Evolutionary conservation across 1,139 yeast species (phyloP), one percentile per base, ranked within the genome.

Genomic region (Suhomyces yuchorum): DNA sequence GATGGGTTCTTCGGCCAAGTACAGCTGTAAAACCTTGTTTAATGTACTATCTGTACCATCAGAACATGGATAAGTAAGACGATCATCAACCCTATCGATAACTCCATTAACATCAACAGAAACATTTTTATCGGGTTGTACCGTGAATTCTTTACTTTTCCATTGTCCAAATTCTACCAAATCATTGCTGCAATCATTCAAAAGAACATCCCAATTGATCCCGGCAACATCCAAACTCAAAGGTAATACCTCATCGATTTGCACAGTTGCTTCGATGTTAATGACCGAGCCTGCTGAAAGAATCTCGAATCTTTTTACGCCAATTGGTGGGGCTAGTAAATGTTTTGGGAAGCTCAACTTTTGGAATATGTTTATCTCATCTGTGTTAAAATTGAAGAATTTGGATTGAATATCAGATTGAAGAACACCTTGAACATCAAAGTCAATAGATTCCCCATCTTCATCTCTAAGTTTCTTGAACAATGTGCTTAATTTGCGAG

Each of bases 161-260:
- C 71, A 67, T 2, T 49, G 32, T 1, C 74, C 74, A 6, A 69
- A 50, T 18, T 52, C 52, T 7, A 59, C 52, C 17, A 60, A 56
- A 1, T 56, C 40, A 2, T 43, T 39, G 11, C 57, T 46, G 53
- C 75, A 70, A 49, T 62, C 68, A 24, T 57, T 55, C 5, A 71
- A 44, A 12, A 59, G 53, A 3, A 70, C 42, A 42, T 63, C 61
- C 73, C 73, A 68, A 36, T 59, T 56, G 14, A 68, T 59, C 3
- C 58, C 24, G 1, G 51, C 59, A 1, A 70, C 40, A 2, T 49
- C 47, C 15, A 63, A 53, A 2, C 52, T 50, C n/a, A 67, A 40
- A 1, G 69, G 67, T 12, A 57, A 53, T 6, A 51, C 52, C 17
- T 52, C 57, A 8, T 54, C 47, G 5, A 61, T 23, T 9, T 30